phyloP scores from a whole-genome alignment of 345 rosid species.

The Heritiera littoralis region DNA sequence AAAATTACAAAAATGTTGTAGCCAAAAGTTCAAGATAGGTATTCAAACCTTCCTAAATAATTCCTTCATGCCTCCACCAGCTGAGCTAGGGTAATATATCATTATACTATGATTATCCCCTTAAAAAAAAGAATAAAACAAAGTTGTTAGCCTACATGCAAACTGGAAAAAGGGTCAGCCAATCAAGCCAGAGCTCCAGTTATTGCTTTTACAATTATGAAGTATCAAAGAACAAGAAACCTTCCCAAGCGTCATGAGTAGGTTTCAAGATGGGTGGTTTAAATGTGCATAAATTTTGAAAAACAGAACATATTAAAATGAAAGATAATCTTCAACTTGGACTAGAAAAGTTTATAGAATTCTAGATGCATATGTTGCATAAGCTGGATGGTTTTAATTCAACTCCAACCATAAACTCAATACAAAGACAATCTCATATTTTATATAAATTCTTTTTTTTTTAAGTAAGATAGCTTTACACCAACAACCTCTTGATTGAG shows the following conservation, averaged over 20 bases:
- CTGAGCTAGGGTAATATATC: conserved; percentile 99
- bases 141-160: conserved; percentile 2
- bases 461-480: too few relatives aligned
- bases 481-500: too few relatives aligned
- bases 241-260: neutral
- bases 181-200: neutral
- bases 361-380: neutral
- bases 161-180: conserved; percentile 4
- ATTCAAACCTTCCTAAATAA: conserved; percentile 86
- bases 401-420: neutral
- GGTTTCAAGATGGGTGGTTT: conserved; percentile 4
- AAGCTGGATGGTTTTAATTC: neutral
- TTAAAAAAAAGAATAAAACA: conserved; percentile 39
- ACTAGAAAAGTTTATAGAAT: neutral
- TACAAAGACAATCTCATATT: neutral
- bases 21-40: conserved; percentile 6
- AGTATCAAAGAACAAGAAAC: conserved; percentile 3
- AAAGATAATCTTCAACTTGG: neutral
- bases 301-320: neutral
- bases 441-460: neutral
- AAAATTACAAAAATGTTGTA: neutral
- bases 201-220: neutral
- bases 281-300: neutral
- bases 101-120: conserved; percentile 98
- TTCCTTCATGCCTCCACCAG: conserved; percentile 99